phyloP scores from a whole-genome alignment of 176 grass and related monocot genomes.

The Areca catechu region DNA sequence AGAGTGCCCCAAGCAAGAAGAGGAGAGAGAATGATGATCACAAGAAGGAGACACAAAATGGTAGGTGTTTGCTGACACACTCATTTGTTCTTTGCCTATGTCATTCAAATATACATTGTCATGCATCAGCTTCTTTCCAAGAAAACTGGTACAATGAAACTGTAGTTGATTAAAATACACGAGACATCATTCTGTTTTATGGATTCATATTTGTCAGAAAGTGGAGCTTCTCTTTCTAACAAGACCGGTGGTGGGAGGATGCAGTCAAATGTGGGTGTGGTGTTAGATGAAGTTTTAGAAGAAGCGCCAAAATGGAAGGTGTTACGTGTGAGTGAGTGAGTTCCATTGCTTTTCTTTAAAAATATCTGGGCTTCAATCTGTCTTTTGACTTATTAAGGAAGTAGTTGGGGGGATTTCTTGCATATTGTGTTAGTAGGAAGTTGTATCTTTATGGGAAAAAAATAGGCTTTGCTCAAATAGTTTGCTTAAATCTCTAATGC shows the following conservation, averaged over 20 bases:
- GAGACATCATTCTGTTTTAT: too few relatives aligned
- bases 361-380: not conserved
- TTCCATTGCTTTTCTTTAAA: slow-evolving; percentile 26
- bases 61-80: slow-evolving; percentile 24
- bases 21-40: slow-evolving; percentile 33
- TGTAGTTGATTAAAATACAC: too few relatives aligned
- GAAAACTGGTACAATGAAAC: too few relatives aligned
- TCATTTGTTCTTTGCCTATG: not conserved
- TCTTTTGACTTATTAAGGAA: not conserved
- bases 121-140: too few relatives aligned
- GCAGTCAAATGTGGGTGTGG: slow-evolving; percentile 24
- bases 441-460: too few relatives aligned
- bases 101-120: too few relatives aligned
- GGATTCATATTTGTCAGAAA: slow-evolving; percentile 18
- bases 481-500: too few relatives aligned
- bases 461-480: too few relatives aligned
- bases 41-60: slow-evolving; percentile 50
- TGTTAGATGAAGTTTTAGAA: slow-evolving; percentile 86
- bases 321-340: slow-evolving; percentile 63
- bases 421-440: too few relatives aligned
- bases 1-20: slow-evolving; percentile 52
- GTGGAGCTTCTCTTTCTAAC: slow-evolving; percentile 26
- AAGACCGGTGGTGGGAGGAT: slow-evolving; percentile 20
- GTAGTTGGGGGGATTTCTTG: too few relatives aligned
- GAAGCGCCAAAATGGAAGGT: slow-evolving; percentile 95